A percentile compares a stretch with the other conserved stretches of the same genome.
Conservation (phyloP, 805 yeast species). For the Wickerhamomyces chambardii region DNA sequence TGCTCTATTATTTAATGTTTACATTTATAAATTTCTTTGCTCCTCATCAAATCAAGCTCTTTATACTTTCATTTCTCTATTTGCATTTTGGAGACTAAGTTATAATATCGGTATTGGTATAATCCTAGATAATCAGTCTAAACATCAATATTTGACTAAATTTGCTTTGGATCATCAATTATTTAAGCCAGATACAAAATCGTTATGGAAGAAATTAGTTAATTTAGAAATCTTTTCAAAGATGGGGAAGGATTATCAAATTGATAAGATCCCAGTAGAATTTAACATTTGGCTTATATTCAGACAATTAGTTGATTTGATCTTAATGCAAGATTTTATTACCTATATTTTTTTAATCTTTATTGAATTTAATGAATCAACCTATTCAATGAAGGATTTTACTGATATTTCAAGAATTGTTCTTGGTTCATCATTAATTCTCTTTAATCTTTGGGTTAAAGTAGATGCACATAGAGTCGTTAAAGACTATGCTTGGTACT, state of each 20-base stretch:
- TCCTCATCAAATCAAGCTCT: conserved; percentile 4
- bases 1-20: conserved; percentile 26
- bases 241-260: conserved; percentile 26
- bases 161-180: conserved; percentile 37
- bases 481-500: conserved; percentile 89
- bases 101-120: conserved; percentile 80
- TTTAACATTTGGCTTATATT: conserved; percentile 79
- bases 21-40: conserved; percentile 20
- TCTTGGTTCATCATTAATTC: conserved; percentile 50
- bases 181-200: too few species aligned
- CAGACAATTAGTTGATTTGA: conserved; percentile 71
- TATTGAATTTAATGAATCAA: conserved; percentile 24
- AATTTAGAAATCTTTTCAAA: conserved; percentile 37
- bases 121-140: conserved; percentile 57
- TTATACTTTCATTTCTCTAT: conserved; percentile 37
- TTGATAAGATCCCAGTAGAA: conserved; percentile 51
- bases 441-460: conserved; percentile 80
- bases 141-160: conserved; percentile 40
- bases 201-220: conserved; percentile 30
- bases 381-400: conserved; percentile 33
- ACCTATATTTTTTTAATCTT: conserved; percentile 59
- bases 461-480: conserved; percentile 83
- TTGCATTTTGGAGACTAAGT: conserved; percentile 65
- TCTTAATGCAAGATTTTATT: conserved; percentile 78
- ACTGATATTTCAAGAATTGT: conserved; percentile 41